Percentiles rank a stretch among this genome's conserved stretches.
phyloP scores from a whole-genome alignment of 2,329 filamentous ascomycete species.

The Sphaerulina musiva region DNA sequence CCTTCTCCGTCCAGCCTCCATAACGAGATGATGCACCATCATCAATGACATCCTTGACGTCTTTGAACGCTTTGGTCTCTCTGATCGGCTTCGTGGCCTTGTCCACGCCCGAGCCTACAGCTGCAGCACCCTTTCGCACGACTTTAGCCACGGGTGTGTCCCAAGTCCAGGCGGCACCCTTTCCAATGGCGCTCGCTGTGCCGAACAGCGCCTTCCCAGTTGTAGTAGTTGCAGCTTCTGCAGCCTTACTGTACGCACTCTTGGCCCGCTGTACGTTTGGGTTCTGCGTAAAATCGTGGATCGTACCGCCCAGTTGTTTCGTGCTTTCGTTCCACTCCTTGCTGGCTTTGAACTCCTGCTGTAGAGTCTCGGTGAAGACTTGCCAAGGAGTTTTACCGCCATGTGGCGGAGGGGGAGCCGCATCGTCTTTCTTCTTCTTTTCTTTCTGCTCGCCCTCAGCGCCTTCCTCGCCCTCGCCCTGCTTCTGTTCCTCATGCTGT shows the following conservation, averaged over 20 bases:
- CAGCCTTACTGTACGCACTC: constrained; percentile 79
- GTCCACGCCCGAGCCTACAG: constrained; percentile 79
- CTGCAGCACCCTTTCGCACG: constrained; percentile 75
- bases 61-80: constrained; percentile 89
- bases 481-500: constrained; percentile 28
- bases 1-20: constrained; percentile 93
- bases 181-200: constrained; percentile 79
- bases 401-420: constrained; percentile 85
- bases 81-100: constrained; percentile 92
- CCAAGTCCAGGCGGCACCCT: constrained; percentile 94
- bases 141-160: constrained; percentile 90
- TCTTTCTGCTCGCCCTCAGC: constrained; percentile 44
- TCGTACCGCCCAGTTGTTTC: constrained; percentile 82
- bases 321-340: constrained; percentile 99
- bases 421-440: constrained; percentile 56
- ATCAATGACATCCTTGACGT: constrained; percentile 89
- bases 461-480: constrained; percentile 40
- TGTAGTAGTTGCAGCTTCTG: constrained; percentile 71
- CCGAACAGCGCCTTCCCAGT: constrained; percentile 75
- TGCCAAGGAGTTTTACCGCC: constrained; percentile 98
- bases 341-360: constrained; percentile 87
- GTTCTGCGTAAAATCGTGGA: constrained; percentile 87
- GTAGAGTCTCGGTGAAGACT: constrained; percentile 95
- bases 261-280: constrained; percentile 81
- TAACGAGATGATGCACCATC: constrained; percentile 95